A percentile compares a stretch with the other conserved stretches of the same genome.
These are phyloP conservation scores for Zymoseptoria brevis DNA, from an alignment of 2,329 filamentous ascomycete genomes.

Conservation along the genomic window DNA sequence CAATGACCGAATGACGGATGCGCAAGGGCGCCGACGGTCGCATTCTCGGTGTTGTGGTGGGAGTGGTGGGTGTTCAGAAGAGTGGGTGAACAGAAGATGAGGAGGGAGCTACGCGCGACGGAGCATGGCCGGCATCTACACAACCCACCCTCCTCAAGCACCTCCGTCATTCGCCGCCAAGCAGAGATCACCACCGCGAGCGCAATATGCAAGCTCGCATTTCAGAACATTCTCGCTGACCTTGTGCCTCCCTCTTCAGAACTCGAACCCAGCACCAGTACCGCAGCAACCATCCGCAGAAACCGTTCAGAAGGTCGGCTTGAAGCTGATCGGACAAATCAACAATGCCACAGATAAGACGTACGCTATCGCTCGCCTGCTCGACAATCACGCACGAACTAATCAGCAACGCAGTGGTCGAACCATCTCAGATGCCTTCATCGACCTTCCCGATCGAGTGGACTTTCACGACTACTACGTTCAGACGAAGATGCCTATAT, in stretches of 20 bases:
- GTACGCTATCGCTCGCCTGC: conserved; percentile 38
- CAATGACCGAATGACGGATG: conserved; percentile 1
- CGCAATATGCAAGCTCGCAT: not conserved
- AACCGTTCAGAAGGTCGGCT: conserved; percentile 51
- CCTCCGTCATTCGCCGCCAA: conserved; percentile 22
- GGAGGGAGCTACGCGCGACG: conserved; percentile 15
- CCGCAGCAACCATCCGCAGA: conserved; percentile 7
- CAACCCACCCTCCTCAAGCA: conserved; percentile 15
- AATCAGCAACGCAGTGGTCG: conserved; percentile 49
- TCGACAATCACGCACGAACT: not conserved
- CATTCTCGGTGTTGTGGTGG: conserved; percentile 3
- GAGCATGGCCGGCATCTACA: conserved; percentile 14
- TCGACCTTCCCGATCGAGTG: conserved; percentile 50
- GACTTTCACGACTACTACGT: conserved; percentile 68
- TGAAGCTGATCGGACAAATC: conserved; percentile 67
- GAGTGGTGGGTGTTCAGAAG: not conserved
- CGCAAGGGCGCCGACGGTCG: conserved; percentile 1
- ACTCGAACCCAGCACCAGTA: conserved; percentile 21
- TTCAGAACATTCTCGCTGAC: conserved; percentile 11
- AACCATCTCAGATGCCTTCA: conserved; percentile 65
- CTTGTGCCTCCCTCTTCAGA: conserved; percentile 17
- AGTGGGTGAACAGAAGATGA: conserved; percentile 8
- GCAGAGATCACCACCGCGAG: not conserved
- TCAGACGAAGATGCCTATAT: conserved; percentile 68
- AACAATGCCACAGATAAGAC: conserved; percentile 72